phyloP scores from a whole-genome alignment of 2,329 filamentous ascomycete species.

The Xylaria sp. region DNA sequence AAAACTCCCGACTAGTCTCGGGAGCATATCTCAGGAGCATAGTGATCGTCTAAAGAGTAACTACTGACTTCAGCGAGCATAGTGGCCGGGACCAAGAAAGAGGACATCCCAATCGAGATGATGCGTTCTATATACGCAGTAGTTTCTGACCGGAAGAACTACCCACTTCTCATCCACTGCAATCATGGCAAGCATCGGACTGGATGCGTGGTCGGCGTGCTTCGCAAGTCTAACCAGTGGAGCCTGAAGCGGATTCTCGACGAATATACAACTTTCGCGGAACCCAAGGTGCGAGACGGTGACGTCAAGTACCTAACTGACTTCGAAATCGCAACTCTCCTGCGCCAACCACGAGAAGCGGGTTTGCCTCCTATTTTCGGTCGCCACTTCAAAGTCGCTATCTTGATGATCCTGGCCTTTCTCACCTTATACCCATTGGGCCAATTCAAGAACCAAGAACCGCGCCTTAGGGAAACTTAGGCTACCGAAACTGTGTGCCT shows the following conservation, averaged over 20 bases:
- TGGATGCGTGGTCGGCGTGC: conserved; percentile 84
- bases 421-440: conserved; percentile 28
- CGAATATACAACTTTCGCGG: conserved; percentile 78
- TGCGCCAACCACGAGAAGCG: conserved; percentile 13
- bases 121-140: conserved; percentile 78
- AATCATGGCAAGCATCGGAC: conserved; percentile 95
- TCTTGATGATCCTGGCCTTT: conserved; percentile 32
- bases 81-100: conserved; percentile 87
- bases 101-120: conserved; percentile 71
- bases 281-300: conserved; percentile 68
- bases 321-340: conserved; percentile 58
- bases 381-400: conserved; percentile 22
- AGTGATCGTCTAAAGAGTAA: no score
- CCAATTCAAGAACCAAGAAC: conserved; percentile 23
- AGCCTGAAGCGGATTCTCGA: conserved; percentile 68
- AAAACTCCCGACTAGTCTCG: no score
- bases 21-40: no score
- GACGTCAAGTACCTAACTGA: conserved; percentile 68
- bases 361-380: conserved; percentile 2
- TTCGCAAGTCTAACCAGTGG: conserved; percentile 80
- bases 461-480: neutral
- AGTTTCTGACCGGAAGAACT: conserved; percentile 76
- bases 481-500: neutral
- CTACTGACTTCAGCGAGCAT: no score
- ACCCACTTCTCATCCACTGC: conserved; percentile 89